Conservation (phyloP, 2,329 filamentous ascomycete species). For the Botryotinia globosa region DNA sequence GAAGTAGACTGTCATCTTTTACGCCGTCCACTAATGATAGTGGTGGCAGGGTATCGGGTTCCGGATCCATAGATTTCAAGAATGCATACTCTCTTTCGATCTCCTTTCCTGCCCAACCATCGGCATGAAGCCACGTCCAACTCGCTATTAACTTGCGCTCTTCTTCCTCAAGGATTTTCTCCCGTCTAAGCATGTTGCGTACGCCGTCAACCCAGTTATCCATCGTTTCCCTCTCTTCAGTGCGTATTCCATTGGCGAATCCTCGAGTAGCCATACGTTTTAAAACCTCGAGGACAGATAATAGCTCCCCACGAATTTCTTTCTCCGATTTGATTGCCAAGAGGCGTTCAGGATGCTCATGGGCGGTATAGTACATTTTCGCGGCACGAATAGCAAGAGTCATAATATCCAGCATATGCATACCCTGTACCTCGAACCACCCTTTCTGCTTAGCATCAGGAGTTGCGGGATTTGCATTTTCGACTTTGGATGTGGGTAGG, state of each 20-base stretch:
- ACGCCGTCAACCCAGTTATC: slow-evolving; percentile 77
- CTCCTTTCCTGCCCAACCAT: slow-evolving; percentile 69
- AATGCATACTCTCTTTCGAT: slow-evolving; percentile 80
- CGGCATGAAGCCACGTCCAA: slow-evolving; percentile 77
- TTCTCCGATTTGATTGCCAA: slow-evolving; percentile 86
- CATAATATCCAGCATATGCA: slow-evolving; percentile 88
- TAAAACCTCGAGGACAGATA: slow-evolving; percentile 83
- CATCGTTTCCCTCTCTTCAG: slow-evolving; percentile 75
- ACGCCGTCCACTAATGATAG: slow-evolving; percentile 59
- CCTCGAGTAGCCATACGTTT: slow-evolving; percentile 87
- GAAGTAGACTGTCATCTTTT: slow-evolving; percentile 45
- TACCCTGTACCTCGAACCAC: slow-evolving; percentile 84
- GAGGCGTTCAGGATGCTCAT: slow-evolving; percentile 80
- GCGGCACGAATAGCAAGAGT: slow-evolving; percentile 94
- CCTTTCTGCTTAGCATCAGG: slow-evolving; percentile 45
- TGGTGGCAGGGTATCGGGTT: slow-evolving; percentile 59
- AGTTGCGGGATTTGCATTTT: slow-evolving; percentile 31
- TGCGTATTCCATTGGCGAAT: slow-evolving; percentile 77
- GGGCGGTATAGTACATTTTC: slow-evolving; percentile 93
- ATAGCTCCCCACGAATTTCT: slow-evolving; percentile 76
- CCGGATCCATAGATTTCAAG: slow-evolving; percentile 68
- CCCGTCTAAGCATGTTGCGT: slow-evolving; percentile 69
- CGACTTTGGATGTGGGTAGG: slow-evolving; percentile 24
- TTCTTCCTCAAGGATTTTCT: slow-evolving; percentile 72
- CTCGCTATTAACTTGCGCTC: slow-evolving; percentile 63